Conservation (phyloP, 176 grass and related monocot species). For the Avena atlantica region DNA sequence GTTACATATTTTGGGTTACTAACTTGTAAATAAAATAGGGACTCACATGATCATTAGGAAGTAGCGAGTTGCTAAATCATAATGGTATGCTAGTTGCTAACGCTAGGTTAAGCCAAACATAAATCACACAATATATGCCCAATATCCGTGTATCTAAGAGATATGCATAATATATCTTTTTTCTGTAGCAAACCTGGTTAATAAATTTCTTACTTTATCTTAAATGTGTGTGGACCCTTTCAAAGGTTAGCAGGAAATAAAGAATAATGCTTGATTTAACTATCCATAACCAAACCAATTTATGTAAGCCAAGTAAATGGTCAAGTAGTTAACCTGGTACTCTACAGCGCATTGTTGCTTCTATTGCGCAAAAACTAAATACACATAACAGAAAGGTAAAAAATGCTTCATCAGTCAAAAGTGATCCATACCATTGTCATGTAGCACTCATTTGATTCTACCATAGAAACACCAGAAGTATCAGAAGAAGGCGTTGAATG, state of each 20-base stretch:
- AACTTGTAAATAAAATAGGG: slow-evolving; percentile 23
- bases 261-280: slow-evolving; percentile 20
- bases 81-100: neutral
- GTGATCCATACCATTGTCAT: slow-evolving; percentile 73
- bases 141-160: slow-evolving; percentile 3
- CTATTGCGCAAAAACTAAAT: slow-evolving; percentile 10
- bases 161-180: slow-evolving; percentile 1
- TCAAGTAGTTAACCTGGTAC: neutral
- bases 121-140: neutral
- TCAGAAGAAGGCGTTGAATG: slow-evolving; percentile 40
- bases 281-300: slow-evolving; percentile 9
- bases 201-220: slow-evolving; percentile 33
- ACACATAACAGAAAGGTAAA: slow-evolving; percentile 34
- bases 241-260: slow-evolving; percentile 29
- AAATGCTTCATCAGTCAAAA: slow-evolving; percentile 36
- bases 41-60: slow-evolving; percentile 18
- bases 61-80: neutral
- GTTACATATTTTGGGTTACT: neutral
- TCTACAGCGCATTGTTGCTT: slow-evolving; percentile 22
- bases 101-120: slow-evolving; percentile 16
- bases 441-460: slow-evolving; percentile 64
- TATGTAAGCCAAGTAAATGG: slow-evolving; percentile 13
- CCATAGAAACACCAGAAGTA: slow-evolving; percentile 32
- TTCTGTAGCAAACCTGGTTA: neutral
- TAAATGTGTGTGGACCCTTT: slow-evolving; percentile 6